phyloP scores from a whole-genome alignment of 768 basidiomycete species.

The Auricularia auricula-judae region DNA sequence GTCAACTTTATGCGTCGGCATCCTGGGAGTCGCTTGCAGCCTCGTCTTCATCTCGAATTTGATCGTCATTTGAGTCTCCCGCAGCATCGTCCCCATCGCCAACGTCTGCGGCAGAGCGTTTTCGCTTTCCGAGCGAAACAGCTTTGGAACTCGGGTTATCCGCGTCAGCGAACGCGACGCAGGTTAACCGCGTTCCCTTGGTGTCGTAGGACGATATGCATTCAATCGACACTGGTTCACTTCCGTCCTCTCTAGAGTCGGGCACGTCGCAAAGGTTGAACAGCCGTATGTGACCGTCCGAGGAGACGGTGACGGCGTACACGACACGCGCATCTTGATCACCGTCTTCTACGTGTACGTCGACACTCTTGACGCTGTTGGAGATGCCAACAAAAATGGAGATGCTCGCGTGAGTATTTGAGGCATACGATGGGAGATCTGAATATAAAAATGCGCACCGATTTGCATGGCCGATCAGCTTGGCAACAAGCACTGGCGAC shows the following conservation, averaged over 20 bases:
- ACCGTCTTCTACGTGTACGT: not conserved
- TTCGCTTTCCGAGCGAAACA: slow-evolving; percentile 24
- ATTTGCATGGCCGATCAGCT: slow-evolving; percentile 73
- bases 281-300: slow-evolving; percentile 76
- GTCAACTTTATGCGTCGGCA: not conserved
- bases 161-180: slow-evolving; percentile 49
- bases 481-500: slow-evolving; percentile 49
- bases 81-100: slow-evolving; percentile 23
- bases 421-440: not conserved
- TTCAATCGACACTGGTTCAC: slow-evolving; percentile 25
- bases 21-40: slow-evolving; percentile 11
- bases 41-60: slow-evolving; percentile 8
- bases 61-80: slow-evolving; percentile 1
- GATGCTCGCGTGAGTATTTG: slow-evolving; percentile 1
- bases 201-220: slow-evolving; percentile 69
- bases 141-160: slow-evolving; percentile 11
- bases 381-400: no score
- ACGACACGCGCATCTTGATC: slow-evolving; percentile 35
- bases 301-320: slow-evolving; percentile 64
- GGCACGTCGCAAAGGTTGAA: slow-evolving; percentile 57
- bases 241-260: slow-evolving; percentile 8
- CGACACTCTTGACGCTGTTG: not conserved
- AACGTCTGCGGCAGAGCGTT: slow-evolving; percentile 17
- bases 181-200: slow-evolving; percentile 78
- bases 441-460: slow-evolving; percentile 41